Evolutionary conservation across 2,329 filamentous ascomycete genomes (phyloP).

Genomic region (Hypoxylon sp.): DNA sequence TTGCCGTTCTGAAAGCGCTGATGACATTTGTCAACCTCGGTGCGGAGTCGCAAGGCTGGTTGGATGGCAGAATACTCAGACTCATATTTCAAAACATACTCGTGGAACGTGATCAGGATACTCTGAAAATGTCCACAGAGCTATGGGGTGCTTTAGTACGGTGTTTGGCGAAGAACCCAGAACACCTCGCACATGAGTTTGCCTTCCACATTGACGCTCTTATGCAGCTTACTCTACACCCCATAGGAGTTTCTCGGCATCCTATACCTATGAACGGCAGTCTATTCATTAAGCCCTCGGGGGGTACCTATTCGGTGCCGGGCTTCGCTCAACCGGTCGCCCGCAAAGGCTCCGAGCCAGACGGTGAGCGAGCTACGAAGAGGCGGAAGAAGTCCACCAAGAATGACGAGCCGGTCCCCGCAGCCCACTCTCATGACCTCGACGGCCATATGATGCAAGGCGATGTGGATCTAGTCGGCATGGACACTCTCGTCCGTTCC

Average conservation of each 20-base stretch:
- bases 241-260: slow-evolving; percentile 89
- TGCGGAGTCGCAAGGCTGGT: slow-evolving; percentile 85
- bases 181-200: slow-evolving; percentile 76
- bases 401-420: slow-evolving; percentile 69
- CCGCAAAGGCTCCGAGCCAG: slow-evolving; percentile 60
- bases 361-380: slow-evolving; percentile 72
- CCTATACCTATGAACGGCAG: slow-evolving; percentile 90
- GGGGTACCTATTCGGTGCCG: slow-evolving; percentile 74
- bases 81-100: slow-evolving; percentile 95
- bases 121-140: slow-evolving; percentile 82
- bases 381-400: slow-evolving; percentile 87
- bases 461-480: slow-evolving; percentile 91
- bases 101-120: slow-evolving; percentile 86
- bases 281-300: slow-evolving; percentile 93
- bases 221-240: slow-evolving; percentile 84
- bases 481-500: slow-evolving; percentile 86
- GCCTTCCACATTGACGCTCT: slow-evolving; percentile 79
- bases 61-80: slow-evolving; percentile 86
- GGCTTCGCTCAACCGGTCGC: slow-evolving; percentile 54
- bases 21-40: slow-evolving; percentile 92
- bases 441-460: slow-evolving; percentile 98
- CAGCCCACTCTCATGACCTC: slow-evolving; percentile 86
- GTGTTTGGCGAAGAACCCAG: slow-evolving; percentile 69
- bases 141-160: slow-evolving; percentile 84
- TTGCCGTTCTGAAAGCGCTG: slow-evolving; percentile 90